phyloP scores from a whole-genome alignment of 768 basidiomycete genomes.

The Naematelia aurantialba region DNA sequence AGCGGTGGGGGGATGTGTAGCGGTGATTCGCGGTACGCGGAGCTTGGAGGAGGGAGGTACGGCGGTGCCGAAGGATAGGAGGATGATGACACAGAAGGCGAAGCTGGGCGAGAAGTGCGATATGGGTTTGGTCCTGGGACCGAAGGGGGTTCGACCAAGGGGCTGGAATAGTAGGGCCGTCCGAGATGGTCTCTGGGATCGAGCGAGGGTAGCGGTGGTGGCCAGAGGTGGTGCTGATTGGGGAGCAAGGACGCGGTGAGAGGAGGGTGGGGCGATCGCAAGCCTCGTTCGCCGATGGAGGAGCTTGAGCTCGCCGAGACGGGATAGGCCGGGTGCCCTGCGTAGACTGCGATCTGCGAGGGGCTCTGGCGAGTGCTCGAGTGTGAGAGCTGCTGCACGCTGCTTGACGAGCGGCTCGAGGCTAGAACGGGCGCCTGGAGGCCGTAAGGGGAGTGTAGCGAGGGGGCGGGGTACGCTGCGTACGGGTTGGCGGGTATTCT shows the following conservation, averaged over 20 bases:
- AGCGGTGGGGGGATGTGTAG: conserved; percentile 38
- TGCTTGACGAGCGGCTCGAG: not conserved
- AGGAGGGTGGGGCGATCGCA: conserved; percentile 28
- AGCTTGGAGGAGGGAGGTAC: conserved; percentile 3
- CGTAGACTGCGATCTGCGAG: conserved; percentile 13
- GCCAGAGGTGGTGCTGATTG: conserved; percentile 16
- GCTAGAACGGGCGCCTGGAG: not conserved
- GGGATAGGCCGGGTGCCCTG: conserved; percentile 17
- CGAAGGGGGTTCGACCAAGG: conserved; percentile 12
- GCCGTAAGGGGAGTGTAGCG: not conserved
- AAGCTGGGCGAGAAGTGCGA: conserved; percentile 5
- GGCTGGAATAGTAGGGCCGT: conserved; percentile 16
- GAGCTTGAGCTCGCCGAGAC: conserved; percentile 13
- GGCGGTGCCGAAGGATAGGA: conserved; percentile 11
- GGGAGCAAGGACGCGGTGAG: conserved; percentile 19
- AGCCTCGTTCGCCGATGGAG: conserved; percentile 17
- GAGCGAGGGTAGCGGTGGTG: conserved; percentile 10
- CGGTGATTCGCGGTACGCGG: conserved; percentile 17
- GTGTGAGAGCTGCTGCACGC: not conserved
- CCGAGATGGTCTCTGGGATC: conserved; percentile 1
- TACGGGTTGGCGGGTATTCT: too few relatives aligned
- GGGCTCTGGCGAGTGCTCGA: not conserved
- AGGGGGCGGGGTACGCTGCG: not conserved
- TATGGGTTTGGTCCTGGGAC: conserved; percentile 17
- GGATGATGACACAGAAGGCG: conserved; percentile 12